Base-by-base conservation (phyloP, 345 rosid species). In the Sisymbrium irio region DNA sequence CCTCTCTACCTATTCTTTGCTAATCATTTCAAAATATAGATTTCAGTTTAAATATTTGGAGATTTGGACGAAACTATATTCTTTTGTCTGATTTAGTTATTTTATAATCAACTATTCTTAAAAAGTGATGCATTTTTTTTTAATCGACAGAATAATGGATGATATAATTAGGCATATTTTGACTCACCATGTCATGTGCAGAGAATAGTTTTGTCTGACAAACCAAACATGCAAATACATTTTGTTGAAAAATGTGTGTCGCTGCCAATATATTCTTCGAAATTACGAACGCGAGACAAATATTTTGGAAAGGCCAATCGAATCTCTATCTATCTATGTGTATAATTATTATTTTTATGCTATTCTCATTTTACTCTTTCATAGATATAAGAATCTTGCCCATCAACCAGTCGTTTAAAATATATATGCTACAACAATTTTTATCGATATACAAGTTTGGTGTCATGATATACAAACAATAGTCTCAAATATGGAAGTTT, bases 131-230 rank as follows among this genome's bases (percentile, higher is more conserved):
- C 36, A 18, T 4, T 74, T 63, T 66, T 71, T 18, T 30, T 44
- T 37, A 0, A n/a, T 10, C 40, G 4, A 22, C 3, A 44, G 32
- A 56, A 73, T 73, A 65, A 65, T 65, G 77, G 6, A 39, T 47
- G 37, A 12, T 39, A 40, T 18, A 32, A 39, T 58, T 75, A 60
- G 49, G 78, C 47, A 67, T 68, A 41, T 62, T 69, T 55, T 61
- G 69, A 75, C 65, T 69, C 64, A 68, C 50, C 49, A 75, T 68
- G 41, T 47, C 69, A 76, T 62, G 74, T 76, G 75, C 70, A 17
- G 53, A 76, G 70, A 76, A 69, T 69, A 62, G 35, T 60, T 47
- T 75, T 10, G n/a, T 74, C 67, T 66, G 78, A 67, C 61, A 41
- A 58, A 66, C 27, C 35, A 50, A 57, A 66, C 45, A 58, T 3